Conservation (phyloP, 352 stramenopile genomes). For the Phytophthora ramorum region DNA sequence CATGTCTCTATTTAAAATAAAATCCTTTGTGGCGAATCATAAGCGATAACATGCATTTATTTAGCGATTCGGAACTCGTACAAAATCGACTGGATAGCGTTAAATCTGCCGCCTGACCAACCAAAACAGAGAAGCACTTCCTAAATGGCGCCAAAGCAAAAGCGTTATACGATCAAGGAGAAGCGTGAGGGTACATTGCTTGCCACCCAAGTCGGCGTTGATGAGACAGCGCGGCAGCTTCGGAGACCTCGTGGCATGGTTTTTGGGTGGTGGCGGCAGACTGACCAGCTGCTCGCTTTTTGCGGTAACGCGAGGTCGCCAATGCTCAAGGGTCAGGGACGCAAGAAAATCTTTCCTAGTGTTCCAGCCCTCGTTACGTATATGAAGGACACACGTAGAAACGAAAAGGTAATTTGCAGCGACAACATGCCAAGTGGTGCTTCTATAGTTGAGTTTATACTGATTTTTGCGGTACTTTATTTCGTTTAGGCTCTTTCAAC, state of each 20-base stretch:
- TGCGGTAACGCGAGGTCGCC: background rate
- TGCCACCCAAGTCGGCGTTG: background rate
- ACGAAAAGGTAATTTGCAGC: background rate
- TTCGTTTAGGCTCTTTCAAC: constrained; percentile 3
- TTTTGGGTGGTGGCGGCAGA: background rate
- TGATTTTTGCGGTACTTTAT: background rate
- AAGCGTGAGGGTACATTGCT: background rate
- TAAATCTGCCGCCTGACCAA: background rate
- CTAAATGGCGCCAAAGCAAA: background rate
- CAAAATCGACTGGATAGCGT: background rate
- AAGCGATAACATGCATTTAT: background rate
- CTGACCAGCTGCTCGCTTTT: background rate
- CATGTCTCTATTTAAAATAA: background rate
- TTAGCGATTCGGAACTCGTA: background rate
- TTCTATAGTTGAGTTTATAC: background rate
- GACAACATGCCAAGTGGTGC: no score
- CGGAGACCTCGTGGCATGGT: background rate
- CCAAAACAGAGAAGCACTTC: background rate
- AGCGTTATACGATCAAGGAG: constrained; percentile 1
- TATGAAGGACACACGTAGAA: constrained; percentile 1
- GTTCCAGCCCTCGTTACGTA: constrained; percentile 1
- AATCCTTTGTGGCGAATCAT: background rate
- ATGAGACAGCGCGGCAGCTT: background rate
- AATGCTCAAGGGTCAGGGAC: background rate
- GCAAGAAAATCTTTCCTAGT: constrained; percentile 8